These are phyloP conservation scores for Tolypocladium paradoxum DNA, from an alignment of 2,329 filamentous ascomycete species.

Conservation along the genomic window DNA sequence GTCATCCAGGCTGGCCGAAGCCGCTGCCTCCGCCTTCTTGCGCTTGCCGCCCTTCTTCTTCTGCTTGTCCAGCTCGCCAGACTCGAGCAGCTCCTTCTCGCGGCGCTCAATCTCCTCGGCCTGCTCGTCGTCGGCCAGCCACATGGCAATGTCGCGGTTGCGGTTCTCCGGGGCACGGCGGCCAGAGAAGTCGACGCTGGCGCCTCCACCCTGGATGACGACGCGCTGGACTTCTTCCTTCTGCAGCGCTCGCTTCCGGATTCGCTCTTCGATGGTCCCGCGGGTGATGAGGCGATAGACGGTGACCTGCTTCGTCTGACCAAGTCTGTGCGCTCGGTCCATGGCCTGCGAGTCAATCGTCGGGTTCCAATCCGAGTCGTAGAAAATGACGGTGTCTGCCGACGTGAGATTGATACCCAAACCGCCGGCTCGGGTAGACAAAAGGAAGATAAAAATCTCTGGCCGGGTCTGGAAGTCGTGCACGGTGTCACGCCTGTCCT, in stretches of 20 bases:
- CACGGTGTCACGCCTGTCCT: conserved; percentile 93
- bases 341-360: conserved; percentile 98
- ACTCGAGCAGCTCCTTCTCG: conserved; percentile 75
- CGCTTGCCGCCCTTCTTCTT: conserved; percentile 51
- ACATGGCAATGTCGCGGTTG: conserved; percentile 97
- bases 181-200: conserved; percentile 93
- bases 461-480: conserved; percentile 90
- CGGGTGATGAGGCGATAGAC: conserved; percentile 96
- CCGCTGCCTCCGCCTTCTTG: conserved; percentile 35
- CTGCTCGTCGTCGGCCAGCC: conserved; percentile 95
- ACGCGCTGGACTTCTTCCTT: conserved; percentile 98
- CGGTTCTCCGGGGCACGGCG: conserved; percentile 78
- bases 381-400: conserved; percentile 98
- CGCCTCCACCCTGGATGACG: conserved; percentile 85
- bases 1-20: conserved; percentile 68
- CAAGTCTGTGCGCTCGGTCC: conserved; percentile 96
- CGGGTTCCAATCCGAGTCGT: conserved; percentile 98
- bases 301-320: conserved; percentile 90
- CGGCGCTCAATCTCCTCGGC: conserved; percentile 88
- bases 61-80: conserved; percentile 54
- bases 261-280: conserved; percentile 94
- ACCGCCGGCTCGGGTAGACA: conserved; percentile 93
- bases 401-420: conserved; percentile 95
- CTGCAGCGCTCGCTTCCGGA: conserved; percentile 89
- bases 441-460: conserved; percentile 92